These are phyloP conservation scores for Gaeumannomyces sp. DNA, from an alignment of 2,329 filamentous ascomycete species.

Conservation along the genomic window DNA sequence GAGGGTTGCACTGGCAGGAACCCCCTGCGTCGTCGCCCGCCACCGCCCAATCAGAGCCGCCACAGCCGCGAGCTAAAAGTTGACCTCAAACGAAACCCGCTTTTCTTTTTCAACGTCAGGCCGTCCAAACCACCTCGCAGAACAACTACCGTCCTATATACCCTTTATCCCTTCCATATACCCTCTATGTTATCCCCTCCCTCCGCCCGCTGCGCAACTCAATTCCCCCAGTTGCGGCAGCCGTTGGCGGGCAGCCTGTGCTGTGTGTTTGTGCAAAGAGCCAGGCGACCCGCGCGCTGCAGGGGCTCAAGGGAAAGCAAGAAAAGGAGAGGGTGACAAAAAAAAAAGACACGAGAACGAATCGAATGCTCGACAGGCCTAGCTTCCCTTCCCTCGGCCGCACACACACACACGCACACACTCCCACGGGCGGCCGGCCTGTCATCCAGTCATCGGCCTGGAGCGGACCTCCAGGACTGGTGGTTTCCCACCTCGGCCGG, in stretches of 20 bases:
- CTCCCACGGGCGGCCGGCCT: too few relatives aligned
- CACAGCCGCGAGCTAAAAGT: conserved; percentile 25
- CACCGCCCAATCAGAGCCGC: conserved; percentile 14
- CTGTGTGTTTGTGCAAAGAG: too few relatives aligned
- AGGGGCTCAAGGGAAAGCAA: neutral
- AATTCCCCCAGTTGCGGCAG: neutral
- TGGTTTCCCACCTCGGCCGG: neutral
- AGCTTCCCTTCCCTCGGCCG: too few relatives aligned
- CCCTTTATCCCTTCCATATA: neutral
- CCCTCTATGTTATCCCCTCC: neutral
- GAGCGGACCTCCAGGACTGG: neutral
- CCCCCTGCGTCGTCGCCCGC: neutral
- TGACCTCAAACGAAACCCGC: conserved; percentile 33
- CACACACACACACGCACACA: too few relatives aligned
- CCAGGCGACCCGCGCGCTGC: neutral
- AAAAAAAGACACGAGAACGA: neutral
- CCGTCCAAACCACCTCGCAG: neutral
- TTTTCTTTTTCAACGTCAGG: conserved; percentile 1
- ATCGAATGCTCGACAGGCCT: neutral
- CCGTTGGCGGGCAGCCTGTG: neutral
- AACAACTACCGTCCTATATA: neutral
- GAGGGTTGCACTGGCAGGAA: neutral
- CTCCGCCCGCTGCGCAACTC: neutral
- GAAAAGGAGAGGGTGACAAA: neutral
- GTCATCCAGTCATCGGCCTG: neutral